Evolutionary conservation across 2,329 filamentous ascomycete genomes (phyloP).

Genomic region (Fusarium neocosmosporiellum): DNA sequence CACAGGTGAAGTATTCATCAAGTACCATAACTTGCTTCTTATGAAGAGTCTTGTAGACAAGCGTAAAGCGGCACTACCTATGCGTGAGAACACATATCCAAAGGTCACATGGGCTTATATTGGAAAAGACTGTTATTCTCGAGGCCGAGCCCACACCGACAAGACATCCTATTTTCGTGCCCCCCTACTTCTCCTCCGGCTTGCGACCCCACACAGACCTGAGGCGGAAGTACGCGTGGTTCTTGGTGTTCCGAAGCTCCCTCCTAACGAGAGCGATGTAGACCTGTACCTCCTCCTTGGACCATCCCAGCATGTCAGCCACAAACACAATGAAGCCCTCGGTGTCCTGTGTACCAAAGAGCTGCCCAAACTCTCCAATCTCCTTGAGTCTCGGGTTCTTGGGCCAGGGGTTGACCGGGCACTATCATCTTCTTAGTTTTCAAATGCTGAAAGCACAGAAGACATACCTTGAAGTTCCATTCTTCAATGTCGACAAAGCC

Average conservation of each 20-base stretch:
- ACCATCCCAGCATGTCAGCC: neutral
- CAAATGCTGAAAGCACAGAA: neutral
- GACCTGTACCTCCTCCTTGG: neutral
- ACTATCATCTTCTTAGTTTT: neutral
- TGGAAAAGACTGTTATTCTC: neutral
- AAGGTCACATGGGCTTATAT: neutral
- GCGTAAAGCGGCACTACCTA: too few species aligned
- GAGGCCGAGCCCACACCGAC: neutral
- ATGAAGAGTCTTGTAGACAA: too few species aligned
- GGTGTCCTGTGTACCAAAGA: neutral
- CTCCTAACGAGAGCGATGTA: neutral
- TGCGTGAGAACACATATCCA: too few species aligned
- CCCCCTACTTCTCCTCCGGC: neutral
- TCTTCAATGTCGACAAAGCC: constrained; percentile 34
- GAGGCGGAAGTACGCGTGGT: neutral
- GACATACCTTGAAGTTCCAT: constrained; percentile 32
- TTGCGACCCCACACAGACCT: neutral
- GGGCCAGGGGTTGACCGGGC: neutral
- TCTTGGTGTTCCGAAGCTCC: neutral
- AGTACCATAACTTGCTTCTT: neutral
- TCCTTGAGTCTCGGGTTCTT: neutral
- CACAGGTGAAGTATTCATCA: neutral
- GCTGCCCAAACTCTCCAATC: neutral
- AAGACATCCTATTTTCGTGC: neutral
- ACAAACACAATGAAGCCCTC: neutral